Base-by-base conservation (phyloP, 2,329 filamentous ascomycete genomes). In the Pseudopithomyces chartarum region DNA sequence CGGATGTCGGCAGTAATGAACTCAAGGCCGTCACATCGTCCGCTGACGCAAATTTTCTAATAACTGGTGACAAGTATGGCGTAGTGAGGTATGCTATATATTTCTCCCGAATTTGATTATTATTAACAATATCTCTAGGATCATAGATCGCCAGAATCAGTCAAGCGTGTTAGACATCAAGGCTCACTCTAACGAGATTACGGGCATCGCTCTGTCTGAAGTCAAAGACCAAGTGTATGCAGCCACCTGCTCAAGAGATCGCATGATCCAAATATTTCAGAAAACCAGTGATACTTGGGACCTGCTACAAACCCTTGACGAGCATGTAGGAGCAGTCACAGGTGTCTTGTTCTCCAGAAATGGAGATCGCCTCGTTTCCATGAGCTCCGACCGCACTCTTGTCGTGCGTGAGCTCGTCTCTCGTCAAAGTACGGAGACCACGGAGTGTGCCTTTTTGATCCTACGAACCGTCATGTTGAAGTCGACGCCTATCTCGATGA, bases 191-290 rank as follows among this genome's bases (percentile, higher is more conserved):
- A 88, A 87, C 7, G 92, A 97, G 67, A 90, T 96, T 60, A 91
- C 91, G 38, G 90, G 90, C 65, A 89, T 98, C 63, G 86, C 88
- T 19, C 81, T 96, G 4, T 87, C 87, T 66, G 85, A 91, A 64
- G 85, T 90, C 60, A 81, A 84, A 1, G 80, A 83, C 1, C 82
- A 79, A 45, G 84, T 86, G 34, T 80, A 97, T 44, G 82, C 98
- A 64, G 94, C 91, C 17, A 92, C 90, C 70, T 64, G 67, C 26
- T 91, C 92, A 34, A 85, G 95, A 62, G 95, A 99, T 76, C 88
- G 95, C 49, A 97, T 90, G n/a, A 86, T 94, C 1, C 95, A 99
- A 73, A 79, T 99, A n/a, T 98, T 97, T 71, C 82, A 85, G 58
- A 81, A 82, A 22, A 77, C 78, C 1, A 80, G 76, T 12, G 83